Conservation (phyloP, 2,329 filamentous ascomycete genomes). For the Chrysosporium queenslandicum region DNA sequence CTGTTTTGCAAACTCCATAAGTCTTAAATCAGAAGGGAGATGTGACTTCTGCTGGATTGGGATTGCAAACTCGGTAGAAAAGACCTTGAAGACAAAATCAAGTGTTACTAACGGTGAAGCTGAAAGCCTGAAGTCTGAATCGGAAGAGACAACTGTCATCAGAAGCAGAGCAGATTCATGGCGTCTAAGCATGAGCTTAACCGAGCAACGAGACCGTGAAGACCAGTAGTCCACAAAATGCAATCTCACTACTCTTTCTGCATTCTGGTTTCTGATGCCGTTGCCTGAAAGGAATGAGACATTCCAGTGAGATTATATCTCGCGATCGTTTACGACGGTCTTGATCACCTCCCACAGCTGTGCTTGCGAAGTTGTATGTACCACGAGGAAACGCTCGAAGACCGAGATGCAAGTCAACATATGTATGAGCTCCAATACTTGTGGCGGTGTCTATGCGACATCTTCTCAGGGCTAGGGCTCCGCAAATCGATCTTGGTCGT, state of each 20-base stretch:
- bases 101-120: background rate
- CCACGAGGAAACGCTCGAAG: too few species aligned
- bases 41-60: conserved; percentile 18
- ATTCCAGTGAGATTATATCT: too few species aligned
- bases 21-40: conserved; percentile 19
- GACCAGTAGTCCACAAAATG: background rate
- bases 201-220: background rate
- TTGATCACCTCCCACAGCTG: too few species aligned
- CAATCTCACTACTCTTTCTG: background rate
- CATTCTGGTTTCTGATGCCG: background rate
- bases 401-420: too few species aligned
- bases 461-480: background rate
- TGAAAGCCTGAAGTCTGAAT: background rate
- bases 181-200: background rate
- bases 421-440: background rate
- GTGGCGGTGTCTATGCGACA: too few species aligned
- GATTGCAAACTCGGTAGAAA: background rate
- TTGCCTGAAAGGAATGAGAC: too few species aligned
- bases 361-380: too few species aligned
- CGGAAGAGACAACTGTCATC: background rate
- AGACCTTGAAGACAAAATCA: background rate
- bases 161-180: conserved; percentile 3
- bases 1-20: conserved; percentile 21
- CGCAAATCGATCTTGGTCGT: background rate
- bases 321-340: too few species aligned